Evolutionary conservation across 2,329 filamentous ascomycete species (phyloP).

Genomic region (Ceratocystis papillata): DNA sequence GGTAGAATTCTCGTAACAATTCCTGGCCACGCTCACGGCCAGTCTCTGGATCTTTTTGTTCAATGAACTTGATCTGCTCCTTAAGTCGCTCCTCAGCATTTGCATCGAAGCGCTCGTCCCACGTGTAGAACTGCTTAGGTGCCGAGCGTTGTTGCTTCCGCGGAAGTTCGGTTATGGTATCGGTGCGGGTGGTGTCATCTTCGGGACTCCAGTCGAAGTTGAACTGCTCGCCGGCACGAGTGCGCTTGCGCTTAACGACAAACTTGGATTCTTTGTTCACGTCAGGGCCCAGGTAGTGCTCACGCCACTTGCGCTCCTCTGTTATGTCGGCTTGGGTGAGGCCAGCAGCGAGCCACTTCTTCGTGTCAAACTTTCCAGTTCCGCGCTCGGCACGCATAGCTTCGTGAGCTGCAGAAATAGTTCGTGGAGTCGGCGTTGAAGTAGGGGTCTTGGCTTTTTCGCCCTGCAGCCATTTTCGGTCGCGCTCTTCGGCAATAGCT

Average conservation of each 20-base stretch:
- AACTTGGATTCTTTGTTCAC: slow-evolving; percentile 74
- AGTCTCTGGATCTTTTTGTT: slow-evolving; percentile 62
- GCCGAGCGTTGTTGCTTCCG: slow-evolving; percentile 21
- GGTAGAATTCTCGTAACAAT: slow-evolving; percentile 71
- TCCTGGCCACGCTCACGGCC: slow-evolving; percentile 66
- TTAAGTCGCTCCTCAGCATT: slow-evolving; percentile 44
- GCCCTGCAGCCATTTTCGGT: slow-evolving; percentile 23
- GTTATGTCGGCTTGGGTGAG: slow-evolving; percentile 43
- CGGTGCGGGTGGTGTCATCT: slow-evolving; percentile 67
- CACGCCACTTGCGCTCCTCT: slow-evolving; percentile 62
- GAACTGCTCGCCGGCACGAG: slow-evolving; percentile 90
- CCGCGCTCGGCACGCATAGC: slow-evolving; percentile 24
- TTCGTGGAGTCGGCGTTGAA: slow-evolving; percentile 10
- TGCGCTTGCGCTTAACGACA: slow-evolving; percentile 90
- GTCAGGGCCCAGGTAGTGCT: slow-evolving; percentile 85
- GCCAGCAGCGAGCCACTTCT: slow-evolving; percentile 23
- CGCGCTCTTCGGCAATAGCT: slow-evolving; percentile 20
- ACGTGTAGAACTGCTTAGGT: slow-evolving; percentile 59
- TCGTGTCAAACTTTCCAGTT: slow-evolving; percentile 22
- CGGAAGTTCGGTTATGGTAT: slow-evolving; percentile 18
- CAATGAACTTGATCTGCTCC: slow-evolving; percentile 57
- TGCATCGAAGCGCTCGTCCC: slow-evolving; percentile 43
- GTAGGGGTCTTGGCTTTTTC: slow-evolving; percentile 13
- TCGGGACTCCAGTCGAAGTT: slow-evolving; percentile 97
- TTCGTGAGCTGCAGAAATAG: slow-evolving; percentile 24